Conservation (phyloP, 2,329 filamentous ascomycete species). For the Ophiostoma sp. region DNA sequence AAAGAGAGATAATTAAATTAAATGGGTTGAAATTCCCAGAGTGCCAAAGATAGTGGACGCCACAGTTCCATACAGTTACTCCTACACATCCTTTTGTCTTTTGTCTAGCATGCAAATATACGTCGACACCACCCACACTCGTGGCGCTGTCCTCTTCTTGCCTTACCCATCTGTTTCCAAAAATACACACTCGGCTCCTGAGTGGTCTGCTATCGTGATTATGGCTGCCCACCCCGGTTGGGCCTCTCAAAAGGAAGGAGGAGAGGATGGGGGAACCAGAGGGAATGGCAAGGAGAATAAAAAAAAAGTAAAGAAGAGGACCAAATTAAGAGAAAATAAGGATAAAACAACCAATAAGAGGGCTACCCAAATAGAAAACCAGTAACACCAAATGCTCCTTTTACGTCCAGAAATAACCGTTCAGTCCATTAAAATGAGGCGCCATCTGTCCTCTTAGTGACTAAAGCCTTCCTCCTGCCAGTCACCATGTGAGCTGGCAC, state of each 20-base stretch:
- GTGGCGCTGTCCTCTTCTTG: background rate
- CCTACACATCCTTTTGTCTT: background rate
- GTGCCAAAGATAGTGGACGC: background rate
- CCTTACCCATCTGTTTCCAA: constrained; percentile 20
- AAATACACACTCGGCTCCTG: constrained; percentile 7
- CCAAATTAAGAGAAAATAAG: background rate
- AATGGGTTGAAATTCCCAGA: no score
- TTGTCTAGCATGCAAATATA: background rate
- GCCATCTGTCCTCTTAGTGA: constrained; percentile 34
- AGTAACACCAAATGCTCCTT: constrained; percentile 20
- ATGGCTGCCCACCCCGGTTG: background rate
- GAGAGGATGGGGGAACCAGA: background rate
- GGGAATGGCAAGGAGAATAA: background rate
- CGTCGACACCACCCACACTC: background rate
- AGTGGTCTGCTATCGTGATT: background rate
- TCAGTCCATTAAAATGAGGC: background rate
- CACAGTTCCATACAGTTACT: background rate
- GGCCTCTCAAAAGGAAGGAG: no score
- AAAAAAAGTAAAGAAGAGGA: background rate
- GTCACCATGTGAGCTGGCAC: constrained; percentile 46
- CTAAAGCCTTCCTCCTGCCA: constrained; percentile 66
- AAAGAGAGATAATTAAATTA: background rate
- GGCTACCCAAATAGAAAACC: constrained; percentile 9
- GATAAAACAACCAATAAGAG: constrained; percentile 15
- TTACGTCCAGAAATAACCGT: background rate